These are phyloP conservation scores for Penicillium maclennaniae DNA, from an alignment of 495 filamentous ascomycete genomes.

Conservation along the genomic window DNA sequence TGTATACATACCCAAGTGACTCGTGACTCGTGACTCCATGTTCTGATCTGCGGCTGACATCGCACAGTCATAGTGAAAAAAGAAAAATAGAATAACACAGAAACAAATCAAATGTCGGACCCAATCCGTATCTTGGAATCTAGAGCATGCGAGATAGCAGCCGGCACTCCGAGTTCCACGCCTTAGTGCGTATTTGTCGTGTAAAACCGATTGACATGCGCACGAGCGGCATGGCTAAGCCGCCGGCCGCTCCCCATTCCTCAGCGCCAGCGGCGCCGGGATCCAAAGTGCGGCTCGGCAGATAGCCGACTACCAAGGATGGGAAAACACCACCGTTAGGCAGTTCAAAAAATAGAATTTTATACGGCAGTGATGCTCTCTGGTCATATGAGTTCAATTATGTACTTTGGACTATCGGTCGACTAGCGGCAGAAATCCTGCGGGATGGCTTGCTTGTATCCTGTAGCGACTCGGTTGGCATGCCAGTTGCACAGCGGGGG, in stretches of 20 bases:
- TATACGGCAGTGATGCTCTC: background rate
- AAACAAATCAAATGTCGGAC: background rate
- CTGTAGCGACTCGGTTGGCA: conserved; percentile 15
- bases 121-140: background rate
- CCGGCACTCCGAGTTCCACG: background rate
- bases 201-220: background rate
- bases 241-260: conserved; percentile 1
- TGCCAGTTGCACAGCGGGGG: conserved; percentile 8
- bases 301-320: background rate
- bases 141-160: background rate
- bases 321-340: background rate
- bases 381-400: background rate
- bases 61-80: background rate
- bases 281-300: conserved; percentile 8
- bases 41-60: background rate
- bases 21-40: background rate
- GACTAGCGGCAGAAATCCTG: background rate
- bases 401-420: background rate
- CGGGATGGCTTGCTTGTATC: conserved; percentile 1
- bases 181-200: background rate
- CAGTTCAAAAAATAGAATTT: background rate
- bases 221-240: conserved; percentile 19
- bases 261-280: conserved; percentile 17
- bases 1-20: conserved; percentile 10
- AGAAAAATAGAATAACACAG: background rate